Conservation (phyloP, 2,329 filamentous ascomycete species). For the Albophoma yamanashiensis region DNA sequence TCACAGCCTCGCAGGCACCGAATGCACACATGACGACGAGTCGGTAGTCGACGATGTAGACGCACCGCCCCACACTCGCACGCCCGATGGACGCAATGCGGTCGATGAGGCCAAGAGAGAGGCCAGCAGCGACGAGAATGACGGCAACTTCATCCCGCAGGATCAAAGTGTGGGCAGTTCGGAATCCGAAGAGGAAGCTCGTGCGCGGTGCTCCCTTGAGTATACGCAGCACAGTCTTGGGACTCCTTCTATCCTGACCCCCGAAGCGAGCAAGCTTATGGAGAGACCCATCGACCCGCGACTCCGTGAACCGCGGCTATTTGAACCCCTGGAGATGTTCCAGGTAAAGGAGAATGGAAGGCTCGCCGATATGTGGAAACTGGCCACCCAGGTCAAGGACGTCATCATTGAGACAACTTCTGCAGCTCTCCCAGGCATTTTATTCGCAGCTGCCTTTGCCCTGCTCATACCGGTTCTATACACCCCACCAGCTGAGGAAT, state of each 20-base stretch:
- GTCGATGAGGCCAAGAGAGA: not conserved
- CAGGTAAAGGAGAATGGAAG: conserved; percentile 5
- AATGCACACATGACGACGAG: conserved; percentile 34
- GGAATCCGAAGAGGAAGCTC: conserved; percentile 26
- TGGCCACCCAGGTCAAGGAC: conserved; percentile 5
- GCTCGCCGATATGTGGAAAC: conserved; percentile 7
- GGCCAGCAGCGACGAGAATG: not conserved
- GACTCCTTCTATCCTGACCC: conserved; percentile 29
- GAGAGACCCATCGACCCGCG: conserved; percentile 4
- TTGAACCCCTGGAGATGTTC: conserved; percentile 1
- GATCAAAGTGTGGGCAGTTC: conserved; percentile 4
- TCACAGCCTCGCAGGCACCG: conserved; percentile 38
- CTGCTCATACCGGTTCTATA: conserved; percentile 16
- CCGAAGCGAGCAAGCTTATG: conserved; percentile 20
- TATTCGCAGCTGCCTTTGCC: conserved; percentile 13
- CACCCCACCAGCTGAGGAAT: conserved; percentile 9
- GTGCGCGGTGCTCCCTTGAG: conserved; percentile 29
- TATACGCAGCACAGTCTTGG: conserved; percentile 38
- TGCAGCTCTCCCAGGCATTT: conserved; percentile 12
- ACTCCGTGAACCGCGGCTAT: conserved; percentile 2
- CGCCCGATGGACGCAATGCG: not conserved
- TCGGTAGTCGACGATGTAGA: conserved; percentile 24
- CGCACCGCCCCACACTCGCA: not conserved
- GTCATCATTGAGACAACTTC: conserved; percentile 8
- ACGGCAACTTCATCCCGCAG: not conserved